Base-by-base conservation (phyloP, 768 basidiomycete genomes). In the Cubamyces sp. region DNA sequence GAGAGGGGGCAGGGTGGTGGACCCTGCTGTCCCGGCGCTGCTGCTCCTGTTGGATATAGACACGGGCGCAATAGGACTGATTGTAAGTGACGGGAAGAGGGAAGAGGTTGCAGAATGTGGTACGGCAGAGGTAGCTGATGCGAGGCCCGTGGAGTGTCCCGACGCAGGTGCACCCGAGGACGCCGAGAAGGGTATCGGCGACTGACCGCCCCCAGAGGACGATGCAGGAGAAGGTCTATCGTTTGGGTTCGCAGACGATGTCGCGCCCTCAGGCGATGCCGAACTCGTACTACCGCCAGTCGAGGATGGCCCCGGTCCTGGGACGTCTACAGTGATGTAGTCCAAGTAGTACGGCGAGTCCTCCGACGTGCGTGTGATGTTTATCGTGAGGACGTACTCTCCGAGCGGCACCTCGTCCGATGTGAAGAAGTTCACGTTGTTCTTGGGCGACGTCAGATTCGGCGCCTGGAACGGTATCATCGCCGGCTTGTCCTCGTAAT, bases 381-480 rank as follows among this genome's bases (percentile, higher is more conserved):
- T 56, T 45, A 56, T 40, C 12, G 19, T 39, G 19, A 56, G 45
- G 34, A 23, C 23, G 45, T 56, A 56, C 14, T 45, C 34, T n/a
- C 26, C 45, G 45, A 39, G 47, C 12, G 55, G 43, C 55, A 56
- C 37, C 4, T 37, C 45, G 34, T 46, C 45, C 11, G 45, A 46
- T n/a, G 43, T 34, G 30, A 47, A 56, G 46, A 56, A 56, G 21
- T 39, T 48, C 12, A 56, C 30, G 46, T 56, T 45, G 55, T 56
- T 56, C 55, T 23, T 37, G 3, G 43, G 45, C 2, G 18, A 28
- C 8, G 45, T 47, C 14, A 56, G 3, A 21, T 56, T 56, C 30
- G 55, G 45, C 15, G 55, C 46, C 21, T 41, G n/a, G 55, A 28
- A 56, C 11, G 55, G 30, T n/a, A 9, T 18, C 46, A 47, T 21